phyloP scores from a whole-genome alignment of 2,329 filamentous ascomycete species.

The Allantophomopsis cytisporea region DNA sequence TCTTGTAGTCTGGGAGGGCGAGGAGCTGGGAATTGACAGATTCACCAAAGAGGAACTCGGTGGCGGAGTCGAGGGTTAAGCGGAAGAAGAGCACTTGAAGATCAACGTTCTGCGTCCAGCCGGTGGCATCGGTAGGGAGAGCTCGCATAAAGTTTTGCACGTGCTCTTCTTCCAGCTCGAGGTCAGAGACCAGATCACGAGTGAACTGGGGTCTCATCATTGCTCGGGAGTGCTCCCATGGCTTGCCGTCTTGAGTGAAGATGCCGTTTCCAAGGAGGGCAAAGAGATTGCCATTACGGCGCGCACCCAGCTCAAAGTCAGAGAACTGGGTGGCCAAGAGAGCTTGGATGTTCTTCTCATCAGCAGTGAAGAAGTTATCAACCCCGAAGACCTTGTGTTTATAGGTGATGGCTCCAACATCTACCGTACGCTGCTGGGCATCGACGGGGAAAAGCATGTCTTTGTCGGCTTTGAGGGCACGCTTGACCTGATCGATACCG shows the following conservation, averaged over 20 bases:
- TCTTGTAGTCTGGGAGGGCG: conserved; percentile 2
- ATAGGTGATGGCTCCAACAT: conserved; percentile 17
- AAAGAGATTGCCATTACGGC: conserved; percentile 36
- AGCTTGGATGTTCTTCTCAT: conserved; percentile 35
- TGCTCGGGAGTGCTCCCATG: conserved; percentile 19
- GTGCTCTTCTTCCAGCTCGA: conserved; percentile 59
- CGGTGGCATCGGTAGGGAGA: conserved; percentile 37
- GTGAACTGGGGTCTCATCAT: conserved; percentile 41
- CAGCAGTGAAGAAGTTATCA: conserved; percentile 10
- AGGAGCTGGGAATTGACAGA: conserved; percentile 27
- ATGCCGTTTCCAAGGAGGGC: conserved; percentile 16
- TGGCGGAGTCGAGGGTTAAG: conserved; percentile 38
- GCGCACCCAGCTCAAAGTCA: conserved; percentile 37
- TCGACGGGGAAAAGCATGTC: conserved; percentile 11
- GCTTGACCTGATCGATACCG: conserved; percentile 13
- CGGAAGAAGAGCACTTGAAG: conserved; percentile 49
- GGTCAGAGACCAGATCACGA: conserved; percentile 45
- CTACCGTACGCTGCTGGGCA: conserved; percentile 17
- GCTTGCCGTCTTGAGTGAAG: conserved; percentile 16
- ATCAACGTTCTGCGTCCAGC: conserved; percentile 35
- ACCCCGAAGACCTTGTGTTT: conserved; percentile 9
- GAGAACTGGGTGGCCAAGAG: conserved; percentile 36
- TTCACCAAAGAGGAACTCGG: conserved; percentile 39
- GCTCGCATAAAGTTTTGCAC: conserved; percentile 42
- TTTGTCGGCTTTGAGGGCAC: conserved; percentile 10